Base-by-base conservation (phyloP, 2,329 filamentous ascomycete genomes). In the Myriosclerotinia curreyana region DNA sequence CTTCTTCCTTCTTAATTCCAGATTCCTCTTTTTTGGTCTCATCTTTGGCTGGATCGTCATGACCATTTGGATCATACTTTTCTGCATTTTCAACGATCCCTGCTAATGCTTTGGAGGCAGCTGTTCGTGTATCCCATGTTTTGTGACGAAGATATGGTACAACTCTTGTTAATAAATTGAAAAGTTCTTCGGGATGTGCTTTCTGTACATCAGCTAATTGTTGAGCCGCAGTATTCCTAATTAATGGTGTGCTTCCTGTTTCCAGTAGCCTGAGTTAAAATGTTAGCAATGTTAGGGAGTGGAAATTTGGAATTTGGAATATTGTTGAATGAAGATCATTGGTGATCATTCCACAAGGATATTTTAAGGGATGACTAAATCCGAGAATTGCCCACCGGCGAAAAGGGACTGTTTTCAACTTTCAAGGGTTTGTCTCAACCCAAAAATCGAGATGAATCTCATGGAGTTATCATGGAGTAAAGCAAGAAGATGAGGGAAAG, bases 141-240 rank as follows among this genome's bases (percentile, higher is more conserved):
- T 94, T 96, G 71, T 95, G 94, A 65, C 91, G 87, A 38, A 99
- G 83, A 76, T 97, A 99, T 0, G 95, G 94, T n/a, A 99, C 88
- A 40, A 99, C 93, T 66, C 94, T 85, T 38, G 92, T 94, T 15
- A 99, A 83, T 8, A 99, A 83, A 74, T 98, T 97, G 79, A 98
- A 98, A 1, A 99, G 82, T 76, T 99, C 96, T 78, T 99, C 94
- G 0, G 95, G 95, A 73, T 98, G 95, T 76, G 95, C 91, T 76
- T 97, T 98, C 78, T 99, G 96, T 77, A 96, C 95, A 78, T 99
- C 95, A 67, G 93, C 95, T 68, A 99, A 84, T 79, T 99, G 95
- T 74, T 96, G 92, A 67, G 96, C 95, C 67, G 95, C 96, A 68
- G 95, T 99, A 75, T 97, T 96, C 71, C 96, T 89, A 75, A 99